Evolutionary conservation across 2,329 filamentous ascomycete genomes (phyloP), one percentile per base, ranked within the genome.

Genomic region (Amauroascus niger): DNA sequence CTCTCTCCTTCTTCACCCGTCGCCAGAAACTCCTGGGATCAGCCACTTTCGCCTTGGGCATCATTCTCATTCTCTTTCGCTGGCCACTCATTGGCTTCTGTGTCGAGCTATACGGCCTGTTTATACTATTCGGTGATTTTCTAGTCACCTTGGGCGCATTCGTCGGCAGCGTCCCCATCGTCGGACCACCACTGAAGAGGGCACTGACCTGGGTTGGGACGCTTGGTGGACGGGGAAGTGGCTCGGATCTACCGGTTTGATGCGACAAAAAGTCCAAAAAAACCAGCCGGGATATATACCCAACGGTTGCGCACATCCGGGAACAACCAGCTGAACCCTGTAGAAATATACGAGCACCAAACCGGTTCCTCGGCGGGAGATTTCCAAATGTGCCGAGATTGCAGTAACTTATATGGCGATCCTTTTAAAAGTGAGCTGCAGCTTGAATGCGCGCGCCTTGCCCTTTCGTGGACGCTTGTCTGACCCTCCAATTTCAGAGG

Each of bases 121-220:
- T 94, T 61, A 80, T 96, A 49, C 75, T 98, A 33, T 98, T 98
- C 72, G 93, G 93, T 33, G 93, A 98, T 71, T 97, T 97, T 73
- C 79, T 97, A 55, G 87, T 89, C 47, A 97, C 91, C 18, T 90
- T 97, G 60, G 87, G 86, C 0, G 82, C 87, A 14, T 95, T 97
- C 65, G 87, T 88, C 37, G 83, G 87, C 54, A 88, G 87, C 57
- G 72, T 95, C 9, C 91, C 93, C 0, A 78, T 96, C 6, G 75
- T 97, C 5, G 91, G 91, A 2, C 88, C 90, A 3, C 94, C 90
- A 64, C 85, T 96, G 65, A 86, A 87, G 55, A 74, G 80, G 60
- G 77, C 76, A 2, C 76, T 95, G 58, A 87, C 94, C 66, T 80
- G 82, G 61, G 66, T 82, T 59, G 59, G 59, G 84, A 87, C 0